Base-by-base conservation (phyloP, 345 rosid species). In the Salix brachista region DNA sequence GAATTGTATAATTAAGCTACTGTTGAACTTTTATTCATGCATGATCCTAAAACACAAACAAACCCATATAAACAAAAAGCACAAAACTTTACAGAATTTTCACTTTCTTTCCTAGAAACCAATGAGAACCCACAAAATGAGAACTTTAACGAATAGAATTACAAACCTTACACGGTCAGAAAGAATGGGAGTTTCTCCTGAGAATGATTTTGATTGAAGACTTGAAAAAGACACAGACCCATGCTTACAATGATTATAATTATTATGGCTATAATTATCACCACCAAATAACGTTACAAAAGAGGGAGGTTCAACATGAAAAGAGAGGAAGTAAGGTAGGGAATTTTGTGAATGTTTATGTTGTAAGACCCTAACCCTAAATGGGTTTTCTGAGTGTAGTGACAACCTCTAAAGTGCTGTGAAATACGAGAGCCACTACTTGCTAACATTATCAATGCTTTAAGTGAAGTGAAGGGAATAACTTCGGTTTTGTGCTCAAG, bases 351-450 rank as follows among this genome's bases (percentile, higher is more conserved):
- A 62, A 89, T 83, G 76, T 83, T 83, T 71, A 87, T 34, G 46
- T 85, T 76, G 78, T 82, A 84, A 78, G 87, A 83, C 80, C 89
- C 91, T 71, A 87, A 84, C 19, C 92, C 86, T 25, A 65, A 9
- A 25, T 46, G 19, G 61, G 8, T 68, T 13, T 8, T 4, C 3
- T 5, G 58, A 14, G 36, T 82, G 72, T 48, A 81, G 85, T 79
- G 80, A 67, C 79, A 83, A 61, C 86, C 90, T 37, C 89, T 82
- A 36, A 36, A 36, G 14, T 87, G 91, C 46, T 83, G 93, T 41
- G 90, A 84, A 62, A 88, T 86, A 76, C 94, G 93, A 78, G 84
- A 91, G 75, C 94, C 90, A 70, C 97, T 85, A 54, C 97, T 86
- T 60, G 88, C 78, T 83, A 89, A 76, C 96, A 94, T 90, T 42